These are phyloP conservation scores for Ganoderma sinense DNA, from an alignment of 1,284 basidiomycete species.

Conservation along the genomic window DNA sequence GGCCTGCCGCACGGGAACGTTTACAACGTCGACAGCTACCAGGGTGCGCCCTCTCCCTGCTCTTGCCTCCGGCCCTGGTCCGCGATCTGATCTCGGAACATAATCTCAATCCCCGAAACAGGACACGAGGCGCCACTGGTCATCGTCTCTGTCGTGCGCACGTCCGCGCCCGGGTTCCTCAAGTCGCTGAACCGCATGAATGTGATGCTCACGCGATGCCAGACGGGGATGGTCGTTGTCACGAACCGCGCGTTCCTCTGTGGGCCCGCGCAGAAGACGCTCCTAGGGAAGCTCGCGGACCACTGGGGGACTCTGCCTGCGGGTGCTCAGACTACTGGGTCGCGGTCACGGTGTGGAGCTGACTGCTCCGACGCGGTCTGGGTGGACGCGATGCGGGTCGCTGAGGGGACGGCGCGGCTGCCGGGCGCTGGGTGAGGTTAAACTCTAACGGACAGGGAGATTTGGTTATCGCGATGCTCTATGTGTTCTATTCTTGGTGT, in stretches of 20 bases:
- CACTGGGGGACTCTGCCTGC: conserved; percentile 17
- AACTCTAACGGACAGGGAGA: background rate
- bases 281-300: conserved; percentile 27
- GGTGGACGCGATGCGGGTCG: conserved; percentile 20
- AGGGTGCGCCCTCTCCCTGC: conserved; percentile 48
- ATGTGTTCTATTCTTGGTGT: background rate
- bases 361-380: background rate
- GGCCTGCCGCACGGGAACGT: conserved; percentile 58
- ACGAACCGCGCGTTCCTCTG: conserved; percentile 32
- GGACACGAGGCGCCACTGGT: conserved; percentile 56
- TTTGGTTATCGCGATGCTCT: no score
- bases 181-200: conserved; percentile 64
- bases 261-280: conserved; percentile 18
- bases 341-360: no score
- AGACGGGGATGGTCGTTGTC: conserved; percentile 34
- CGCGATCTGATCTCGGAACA: background rate
- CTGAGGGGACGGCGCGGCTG: conserved; percentile 13
- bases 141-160: conserved; percentile 70
- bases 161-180: conserved; percentile 65
- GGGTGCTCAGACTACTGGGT: background rate
- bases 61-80: background rate
- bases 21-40: conserved; percentile 75
- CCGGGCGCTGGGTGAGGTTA: conserved; percentile 7
- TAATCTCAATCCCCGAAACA: conserved; percentile 13
- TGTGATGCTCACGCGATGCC: conserved; percentile 58